A percentile compares a stretch with the other conserved stretches of the same genome.
These are phyloP conservation scores for Globisporangium nodosum DNA, from an alignment of 352 stramenopile species.

Conservation along the genomic window DNA sequence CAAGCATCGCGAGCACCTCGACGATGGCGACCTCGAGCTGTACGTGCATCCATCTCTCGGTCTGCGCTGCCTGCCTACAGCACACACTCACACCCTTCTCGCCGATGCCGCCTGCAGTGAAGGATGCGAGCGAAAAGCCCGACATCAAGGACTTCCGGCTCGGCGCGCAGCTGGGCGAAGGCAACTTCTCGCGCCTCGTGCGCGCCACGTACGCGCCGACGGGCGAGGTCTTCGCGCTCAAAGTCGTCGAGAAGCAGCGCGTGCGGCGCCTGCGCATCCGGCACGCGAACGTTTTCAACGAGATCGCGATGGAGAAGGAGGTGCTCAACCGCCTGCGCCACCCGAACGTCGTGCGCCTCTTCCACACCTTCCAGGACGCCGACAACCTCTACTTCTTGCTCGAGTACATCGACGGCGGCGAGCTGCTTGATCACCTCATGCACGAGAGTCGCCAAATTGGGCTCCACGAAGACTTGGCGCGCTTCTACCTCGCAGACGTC, in stretches of 20 bases:
- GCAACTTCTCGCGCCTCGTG: constrained; percentile 96
- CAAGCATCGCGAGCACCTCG: too few species aligned
- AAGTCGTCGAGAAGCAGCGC: constrained; percentile 92
- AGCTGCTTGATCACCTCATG: constrained; percentile 91
- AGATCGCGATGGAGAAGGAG: constrained; percentile 97
- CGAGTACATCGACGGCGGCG: constrained; percentile 88
- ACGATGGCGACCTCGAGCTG: not conserved
- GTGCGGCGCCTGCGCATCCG: constrained; percentile 85
- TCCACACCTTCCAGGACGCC: constrained; percentile 96
- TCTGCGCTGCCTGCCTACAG: not conserved
- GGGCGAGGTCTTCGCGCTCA: constrained; percentile 92
- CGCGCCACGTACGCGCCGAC: constrained; percentile 86
- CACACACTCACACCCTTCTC: not conserved
- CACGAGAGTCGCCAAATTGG: constrained; percentile 70
- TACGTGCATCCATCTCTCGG: not conserved
- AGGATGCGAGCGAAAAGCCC: constrained; percentile 69
- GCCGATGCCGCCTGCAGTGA: constrained; percentile 30
- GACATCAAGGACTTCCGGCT: constrained; percentile 70
- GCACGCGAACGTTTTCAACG: constrained; percentile 98
- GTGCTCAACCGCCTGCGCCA: constrained; percentile 88
- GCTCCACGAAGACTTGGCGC: constrained; percentile 66
- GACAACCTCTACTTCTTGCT: constrained; percentile 95
- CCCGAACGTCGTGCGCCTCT: constrained; percentile 92
- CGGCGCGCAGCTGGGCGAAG: constrained; percentile 58
- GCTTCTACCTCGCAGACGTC: constrained; percentile 87